phyloP scores from a whole-genome alignment of 2,329 filamentous ascomycete genomes.

The Microdochium trichocladiopsis region DNA sequence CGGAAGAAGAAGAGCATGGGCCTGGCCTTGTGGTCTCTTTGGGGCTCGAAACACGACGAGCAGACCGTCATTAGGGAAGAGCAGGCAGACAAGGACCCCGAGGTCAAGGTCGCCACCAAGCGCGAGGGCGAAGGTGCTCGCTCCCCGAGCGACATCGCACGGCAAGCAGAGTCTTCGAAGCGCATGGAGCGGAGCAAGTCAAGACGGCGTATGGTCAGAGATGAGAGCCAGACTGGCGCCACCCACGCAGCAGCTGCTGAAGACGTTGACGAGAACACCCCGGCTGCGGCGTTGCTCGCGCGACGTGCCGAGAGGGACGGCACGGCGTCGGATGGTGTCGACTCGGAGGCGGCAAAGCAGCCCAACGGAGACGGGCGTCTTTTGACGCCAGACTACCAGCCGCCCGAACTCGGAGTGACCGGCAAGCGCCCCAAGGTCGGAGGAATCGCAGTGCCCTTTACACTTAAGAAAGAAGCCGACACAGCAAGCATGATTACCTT shows the following conservation, averaged over 20 bases:
- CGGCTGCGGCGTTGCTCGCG: conserved; percentile 34
- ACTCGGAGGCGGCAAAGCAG: conserved; percentile 11
- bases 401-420: conserved; percentile 41
- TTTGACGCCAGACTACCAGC: conserved; percentile 31
- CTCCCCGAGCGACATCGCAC: conserved; percentile 30
- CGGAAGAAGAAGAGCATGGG: conserved; percentile 64
- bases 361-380: conserved; percentile 26
- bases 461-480: conserved; percentile 53
- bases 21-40: conserved; percentile 76
- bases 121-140: conserved; percentile 36
- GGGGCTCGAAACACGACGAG: conserved; percentile 87
- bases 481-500: conserved; percentile 68
- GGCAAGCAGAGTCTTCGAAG: conserved; percentile 22
- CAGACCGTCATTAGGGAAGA: conserved; percentile 56
- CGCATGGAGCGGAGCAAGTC: conserved; percentile 30
- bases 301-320: conserved; percentile 30
- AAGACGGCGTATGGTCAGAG: conserved; percentile 37
- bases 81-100: conserved; percentile 34
- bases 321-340: conserved; percentile 8
- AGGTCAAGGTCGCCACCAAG: conserved; percentile 23
- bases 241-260: conserved; percentile 7
- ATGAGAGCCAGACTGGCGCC: conserved; percentile 40
- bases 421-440: conserved; percentile 60
- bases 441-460: conserved; percentile 69
- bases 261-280: conserved; percentile 28